Percentiles rank a stretch among this genome's conserved stretches.
These are phyloP conservation scores for Fusarium setosum DNA, from an alignment of 2,329 filamentous ascomycete genomes.

Conservation along the genomic window DNA sequence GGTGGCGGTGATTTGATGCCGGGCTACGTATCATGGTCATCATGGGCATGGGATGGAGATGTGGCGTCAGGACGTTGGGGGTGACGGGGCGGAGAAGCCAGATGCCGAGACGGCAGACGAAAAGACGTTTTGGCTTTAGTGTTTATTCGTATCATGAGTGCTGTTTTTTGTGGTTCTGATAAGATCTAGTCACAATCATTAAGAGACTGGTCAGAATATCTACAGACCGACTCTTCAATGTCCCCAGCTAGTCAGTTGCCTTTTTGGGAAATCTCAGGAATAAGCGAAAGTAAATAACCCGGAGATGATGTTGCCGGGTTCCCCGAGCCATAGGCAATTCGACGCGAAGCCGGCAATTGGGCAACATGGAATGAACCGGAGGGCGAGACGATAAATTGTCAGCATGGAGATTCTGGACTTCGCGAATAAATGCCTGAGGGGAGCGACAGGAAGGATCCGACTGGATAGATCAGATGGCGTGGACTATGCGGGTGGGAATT, in stretches of 20 bases:
- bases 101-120: conserved; percentile 11
- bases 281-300: conserved; percentile 9
- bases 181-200: conserved; percentile 2
- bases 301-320: conserved; percentile 21
- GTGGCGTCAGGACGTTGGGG: conserved; percentile 16
- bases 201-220: background rate
- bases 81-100: conserved; percentile 13
- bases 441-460: conserved; percentile 8
- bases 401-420: background rate
- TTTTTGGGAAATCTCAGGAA: conserved; percentile 7
- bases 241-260: conserved; percentile 16
- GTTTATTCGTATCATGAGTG: conserved; percentile 2
- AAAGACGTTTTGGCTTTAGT: conserved; percentile 2
- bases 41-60: conserved; percentile 7
- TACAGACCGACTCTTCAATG: background rate
- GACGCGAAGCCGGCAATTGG: conserved; percentile 10
- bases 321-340: conserved; percentile 16
- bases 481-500: conserved; percentile 25
- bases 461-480: conserved; percentile 24
- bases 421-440: conserved; percentile 8
- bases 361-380: conserved; percentile 20
- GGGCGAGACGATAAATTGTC: background rate
- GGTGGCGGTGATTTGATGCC: conserved; percentile 35
- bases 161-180: background rate
- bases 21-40: conserved; percentile 20